phyloP scores from a whole-genome alignment of 148 eudicot species.

The Mesembryanthemum crystallinum region DNA sequence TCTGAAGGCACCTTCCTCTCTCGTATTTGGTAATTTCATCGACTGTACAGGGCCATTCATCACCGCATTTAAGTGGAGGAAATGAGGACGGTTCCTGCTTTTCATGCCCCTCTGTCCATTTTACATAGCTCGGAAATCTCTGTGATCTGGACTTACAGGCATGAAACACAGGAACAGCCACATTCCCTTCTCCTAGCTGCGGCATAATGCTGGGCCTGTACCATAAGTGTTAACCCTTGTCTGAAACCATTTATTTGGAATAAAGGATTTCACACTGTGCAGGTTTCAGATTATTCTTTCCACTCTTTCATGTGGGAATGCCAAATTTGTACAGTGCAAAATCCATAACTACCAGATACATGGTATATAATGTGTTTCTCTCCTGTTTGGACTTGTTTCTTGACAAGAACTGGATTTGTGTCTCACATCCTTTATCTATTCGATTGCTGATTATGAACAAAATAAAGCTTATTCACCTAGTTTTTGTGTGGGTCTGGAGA shows the following conservation, averaged over 20 bases:
- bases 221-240: neutral
- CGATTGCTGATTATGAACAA: neutral
- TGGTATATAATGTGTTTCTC: neutral
- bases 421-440: neutral
- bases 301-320: neutral
- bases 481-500: too few relatives aligned
- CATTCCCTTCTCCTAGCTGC: constrained; percentile 36
- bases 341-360: neutral
- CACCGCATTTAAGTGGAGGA: constrained; percentile 38
- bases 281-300: neutral
- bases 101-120: constrained; percentile 14
- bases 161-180: constrained; percentile 25
- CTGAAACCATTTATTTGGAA: neutral
- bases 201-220: constrained; percentile 25
- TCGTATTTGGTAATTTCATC: neutral
- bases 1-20: constrained; percentile 8
- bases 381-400: neutral
- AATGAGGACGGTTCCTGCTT: constrained; percentile 21
- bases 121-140: neutral
- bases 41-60: constrained; percentile 19
- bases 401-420: neutral
- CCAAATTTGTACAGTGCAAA: neutral
- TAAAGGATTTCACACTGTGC: neutral
- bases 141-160: constrained; percentile 1
- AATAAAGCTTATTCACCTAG: too few relatives aligned